phyloP scores from a whole-genome alignment of 106 monocot species.

The Allium cepa region DNA sequence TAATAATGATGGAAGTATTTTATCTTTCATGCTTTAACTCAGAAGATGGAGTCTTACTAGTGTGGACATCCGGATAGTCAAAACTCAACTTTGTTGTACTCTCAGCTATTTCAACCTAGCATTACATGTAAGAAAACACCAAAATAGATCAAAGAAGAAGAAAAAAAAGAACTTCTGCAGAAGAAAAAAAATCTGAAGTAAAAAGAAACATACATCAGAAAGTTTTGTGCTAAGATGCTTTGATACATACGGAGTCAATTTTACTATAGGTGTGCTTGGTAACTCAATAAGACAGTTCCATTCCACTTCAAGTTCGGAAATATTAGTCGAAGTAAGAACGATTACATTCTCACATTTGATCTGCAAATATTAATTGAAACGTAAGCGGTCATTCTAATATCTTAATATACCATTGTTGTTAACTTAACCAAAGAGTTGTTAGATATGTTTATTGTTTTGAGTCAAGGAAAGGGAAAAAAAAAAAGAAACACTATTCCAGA shows the following conservation, averaged over 20 bases:
- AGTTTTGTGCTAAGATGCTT: conserved; percentile 44
- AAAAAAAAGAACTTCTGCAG: background rate
- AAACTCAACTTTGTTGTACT: conserved; percentile 45
- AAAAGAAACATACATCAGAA: conserved; percentile 28
- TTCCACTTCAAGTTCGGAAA: conserved; percentile 41
- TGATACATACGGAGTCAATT: conserved; percentile 35
- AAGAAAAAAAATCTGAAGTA: conserved; percentile 1
- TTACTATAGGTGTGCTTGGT: conserved; percentile 21
- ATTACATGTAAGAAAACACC: background rate
- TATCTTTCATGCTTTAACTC: background rate
- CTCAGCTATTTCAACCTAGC: conserved; percentile 59
- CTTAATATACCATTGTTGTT: too few species aligned
- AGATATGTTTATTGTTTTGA: too few species aligned
- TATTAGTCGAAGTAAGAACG: conserved; percentile 57
- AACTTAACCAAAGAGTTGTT: too few species aligned
- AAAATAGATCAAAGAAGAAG: background rate
- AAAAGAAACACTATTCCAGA: too few species aligned
- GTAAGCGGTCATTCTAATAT: too few species aligned
- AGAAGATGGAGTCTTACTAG: conserved; percentile 31
- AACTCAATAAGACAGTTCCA: conserved; percentile 57
- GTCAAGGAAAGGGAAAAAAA: too few species aligned
- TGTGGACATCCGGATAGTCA: conserved; percentile 68
- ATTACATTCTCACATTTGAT: conserved; percentile 70
- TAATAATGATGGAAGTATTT: background rate
- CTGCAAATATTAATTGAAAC: conserved; percentile 5